Conservation (phyloP, 2,329 filamentous ascomycete species). For the Epichloe hybrida region DNA sequence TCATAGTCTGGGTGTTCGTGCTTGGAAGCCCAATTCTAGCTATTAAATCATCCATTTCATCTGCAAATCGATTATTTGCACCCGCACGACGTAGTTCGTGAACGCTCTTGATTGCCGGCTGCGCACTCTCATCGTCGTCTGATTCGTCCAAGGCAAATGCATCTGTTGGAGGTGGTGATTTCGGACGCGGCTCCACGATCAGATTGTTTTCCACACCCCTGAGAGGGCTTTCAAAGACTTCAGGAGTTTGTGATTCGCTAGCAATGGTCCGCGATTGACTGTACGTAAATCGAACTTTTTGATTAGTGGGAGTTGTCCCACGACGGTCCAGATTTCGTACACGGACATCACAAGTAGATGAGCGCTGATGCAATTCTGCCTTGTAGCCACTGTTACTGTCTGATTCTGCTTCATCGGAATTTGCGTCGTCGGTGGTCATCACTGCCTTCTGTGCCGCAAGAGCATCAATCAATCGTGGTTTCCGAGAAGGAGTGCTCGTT, state of each 20-base stretch:
- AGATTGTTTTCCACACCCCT: constrained; percentile 6
- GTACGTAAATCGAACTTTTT: constrained; percentile 22
- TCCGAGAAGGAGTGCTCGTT: constrained; percentile 1
- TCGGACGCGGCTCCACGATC: constrained; percentile 9
- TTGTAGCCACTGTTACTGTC: background rate
- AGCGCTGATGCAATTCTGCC: background rate
- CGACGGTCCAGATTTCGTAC: constrained; percentile 15
- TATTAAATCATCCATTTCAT: constrained; percentile 51
- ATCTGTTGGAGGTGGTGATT: constrained; percentile 12
- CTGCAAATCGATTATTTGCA: constrained; percentile 51
- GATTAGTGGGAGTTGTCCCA: constrained; percentile 13
- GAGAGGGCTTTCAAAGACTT: constrained; percentile 9
- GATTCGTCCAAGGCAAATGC: constrained; percentile 15
- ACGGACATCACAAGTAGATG: constrained; percentile 6
- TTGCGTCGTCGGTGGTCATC: background rate
- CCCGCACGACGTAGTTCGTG: constrained; percentile 54
- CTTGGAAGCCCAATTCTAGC: constrained; percentile 43
- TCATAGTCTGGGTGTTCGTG: constrained; percentile 32
- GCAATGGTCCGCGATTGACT: constrained; percentile 20
- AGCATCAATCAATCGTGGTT: constrained; percentile 9
- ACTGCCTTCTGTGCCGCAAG: constrained; percentile 6
- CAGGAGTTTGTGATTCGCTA: constrained; percentile 14
- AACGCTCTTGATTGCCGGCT: constrained; percentile 44
- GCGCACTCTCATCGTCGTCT: constrained; percentile 28
- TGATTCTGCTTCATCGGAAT: background rate